phyloP scores from a whole-genome alignment of 2,329 filamentous ascomycete genomes.

The Colletotrichum phormii region DNA sequence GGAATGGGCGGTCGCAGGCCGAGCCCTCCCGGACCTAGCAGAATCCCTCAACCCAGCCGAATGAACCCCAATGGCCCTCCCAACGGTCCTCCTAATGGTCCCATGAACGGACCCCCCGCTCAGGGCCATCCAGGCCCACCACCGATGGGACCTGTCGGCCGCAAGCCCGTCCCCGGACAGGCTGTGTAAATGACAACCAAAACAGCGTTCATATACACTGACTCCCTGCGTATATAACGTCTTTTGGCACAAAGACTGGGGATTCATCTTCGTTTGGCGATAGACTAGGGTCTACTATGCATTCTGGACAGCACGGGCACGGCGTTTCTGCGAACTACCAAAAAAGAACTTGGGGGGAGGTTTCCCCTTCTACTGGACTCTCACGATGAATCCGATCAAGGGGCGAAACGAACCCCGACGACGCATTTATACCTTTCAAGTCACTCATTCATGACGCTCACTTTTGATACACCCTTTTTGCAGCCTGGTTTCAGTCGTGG shows the following conservation, averaged over 20 bases:
- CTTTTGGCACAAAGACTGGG: slow-evolving; percentile 32
- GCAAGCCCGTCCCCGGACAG: slow-evolving; percentile 66
- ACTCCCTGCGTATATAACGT: slow-evolving; percentile 32
- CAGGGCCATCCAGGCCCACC: slow-evolving; percentile 41
- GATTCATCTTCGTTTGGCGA: slow-evolving; percentile 36
- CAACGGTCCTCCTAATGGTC: slow-evolving; percentile 15
- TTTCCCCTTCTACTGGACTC: slow-evolving; percentile 18
- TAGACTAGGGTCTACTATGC: slow-evolving; percentile 34
- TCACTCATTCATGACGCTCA: slow-evolving; percentile 37
- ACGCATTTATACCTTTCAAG: slow-evolving; percentile 37
- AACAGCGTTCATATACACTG: slow-evolving; percentile 14
- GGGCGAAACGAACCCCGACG: slow-evolving; percentile 18
- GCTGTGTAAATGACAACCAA: slow-evolving; percentile 18
- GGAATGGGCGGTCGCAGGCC: slow-evolving; percentile 51
- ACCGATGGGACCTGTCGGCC: slow-evolving; percentile 56
- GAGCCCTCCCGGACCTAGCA: slow-evolving; percentile 58
- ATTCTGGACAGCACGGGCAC: slow-evolving; percentile 35
- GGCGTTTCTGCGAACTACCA: slow-evolving; percentile 37
- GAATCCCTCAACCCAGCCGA: slow-evolving; percentile 52
- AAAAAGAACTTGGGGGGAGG: slow-evolving; percentile 9
- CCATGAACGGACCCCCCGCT: slow-evolving; percentile 37
- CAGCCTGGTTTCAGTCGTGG: slow-evolving; percentile 10
- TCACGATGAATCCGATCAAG: slow-evolving; percentile 29
- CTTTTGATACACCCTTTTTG: slow-evolving; percentile 40
- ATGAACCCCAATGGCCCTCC: slow-evolving; percentile 54